These are phyloP conservation scores for Umbelopsis ramanniana DNA, from an alignment of 192 early-diverging fungal species.

Conservation along the genomic window DNA sequence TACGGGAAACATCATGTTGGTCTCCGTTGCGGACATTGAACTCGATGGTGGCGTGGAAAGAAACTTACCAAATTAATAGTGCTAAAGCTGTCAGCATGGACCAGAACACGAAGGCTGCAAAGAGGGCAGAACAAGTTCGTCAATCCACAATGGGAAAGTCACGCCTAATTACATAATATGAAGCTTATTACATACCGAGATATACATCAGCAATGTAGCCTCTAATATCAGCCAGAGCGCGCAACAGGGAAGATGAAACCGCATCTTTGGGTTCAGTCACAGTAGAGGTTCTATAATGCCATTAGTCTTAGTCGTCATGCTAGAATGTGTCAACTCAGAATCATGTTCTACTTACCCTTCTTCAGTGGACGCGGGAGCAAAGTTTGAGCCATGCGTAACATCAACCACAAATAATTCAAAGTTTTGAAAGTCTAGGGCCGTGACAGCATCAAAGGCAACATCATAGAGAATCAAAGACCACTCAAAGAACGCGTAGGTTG, in stretches of 20 bases:
- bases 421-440: slow-evolving; percentile 66
- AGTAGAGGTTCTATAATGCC: neutral
- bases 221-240: slow-evolving; percentile 16
- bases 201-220: slow-evolving; percentile 69
- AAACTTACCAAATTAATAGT: slow-evolving; percentile 49
- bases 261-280: slow-evolving; percentile 19
- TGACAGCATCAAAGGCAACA: slow-evolving; percentile 76
- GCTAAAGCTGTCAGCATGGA: slow-evolving; percentile 78
- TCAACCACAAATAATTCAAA: slow-evolving; percentile 57
- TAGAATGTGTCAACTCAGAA: neutral
- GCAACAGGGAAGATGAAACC: slow-evolving; percentile 28
- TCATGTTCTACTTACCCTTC: neutral
- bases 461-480: slow-evolving; percentile 83
- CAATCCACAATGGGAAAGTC: neutral
- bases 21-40: neutral
- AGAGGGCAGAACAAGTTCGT: neutral
- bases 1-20: neutral
- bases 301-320: neutral
- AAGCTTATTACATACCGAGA: slow-evolving; percentile 48
- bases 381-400: slow-evolving; percentile 1
- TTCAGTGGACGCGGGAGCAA: neutral
- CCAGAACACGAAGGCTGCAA: slow-evolving; percentile 76
- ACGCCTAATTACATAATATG: neutral
- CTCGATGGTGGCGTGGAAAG: neutral
- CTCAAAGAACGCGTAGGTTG: slow-evolving; percentile 82